Base-by-base conservation (phyloP, 2,329 filamentous ascomycete species). In the Beauveria scarabaeidicola region DNA sequence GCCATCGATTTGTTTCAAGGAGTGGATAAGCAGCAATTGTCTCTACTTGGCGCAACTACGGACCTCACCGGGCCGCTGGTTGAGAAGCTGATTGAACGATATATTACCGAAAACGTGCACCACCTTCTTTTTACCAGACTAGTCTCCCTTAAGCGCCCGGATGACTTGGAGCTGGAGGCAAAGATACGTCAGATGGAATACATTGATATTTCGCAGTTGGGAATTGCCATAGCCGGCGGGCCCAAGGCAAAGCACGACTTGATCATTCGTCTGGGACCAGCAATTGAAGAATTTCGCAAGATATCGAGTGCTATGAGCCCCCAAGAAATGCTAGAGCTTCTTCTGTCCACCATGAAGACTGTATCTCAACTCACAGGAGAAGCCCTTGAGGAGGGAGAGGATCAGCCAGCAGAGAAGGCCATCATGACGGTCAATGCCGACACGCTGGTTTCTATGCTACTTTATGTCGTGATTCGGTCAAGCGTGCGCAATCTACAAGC, bases 1-100 rank as follows among this genome's bases (percentile, higher is more conserved):
- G 94, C 92, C 0, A 97, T 99, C 65, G 94, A 99, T 68, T 80
- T 97, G 1, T 99, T 99, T 65, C 93, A 97, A 68, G 86, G 87
- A 61, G 93, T 99, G 6, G 94, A 99, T 70, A 96, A 96, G 71
- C 90, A 96, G 67, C 94, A 97, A 68, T 78, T 99, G 29, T 97
- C 93, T 3, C 80, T 96, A 40, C 80, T 99, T 5, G 94, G 92
- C 19, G 90, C 92, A 5, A 96, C 91, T 1, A 99, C 95, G 2
- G 91, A 97, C 69, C 76, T 99, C 55, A 97, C 94, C 0, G 93
- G 94, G 0, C 90, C 92, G 1, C 77, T 95, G 9, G 92, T 99
- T 1, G 95, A 99, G 74, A 86, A 90, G 62, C 80, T 99, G 67
- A 97, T 99, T 64, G 94, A 99, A 73, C 87, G 91, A 52, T 97